phyloP scores from a whole-genome alignment of 331 rosid species.

The Spiraea crenata region DNA sequence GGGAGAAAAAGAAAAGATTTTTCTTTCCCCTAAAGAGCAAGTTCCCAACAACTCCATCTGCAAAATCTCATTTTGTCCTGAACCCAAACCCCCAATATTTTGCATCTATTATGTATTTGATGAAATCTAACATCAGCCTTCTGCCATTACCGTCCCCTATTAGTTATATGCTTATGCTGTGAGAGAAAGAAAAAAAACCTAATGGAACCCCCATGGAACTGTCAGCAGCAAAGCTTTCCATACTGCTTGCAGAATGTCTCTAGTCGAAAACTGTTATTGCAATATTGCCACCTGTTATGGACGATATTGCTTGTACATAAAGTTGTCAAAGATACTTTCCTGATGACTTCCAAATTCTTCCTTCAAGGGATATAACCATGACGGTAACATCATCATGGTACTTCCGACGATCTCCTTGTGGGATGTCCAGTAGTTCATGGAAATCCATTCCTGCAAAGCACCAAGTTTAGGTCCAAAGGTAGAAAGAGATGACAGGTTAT shows the following conservation, averaged over 20 bases:
- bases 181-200: conserved; percentile 31
- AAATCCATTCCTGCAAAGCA: conserved; percentile 79
- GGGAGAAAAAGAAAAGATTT: conserved; percentile 19
- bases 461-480: conserved; percentile 10
- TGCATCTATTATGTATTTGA: conserved; percentile 39
- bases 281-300: conserved; percentile 27
- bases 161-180: conserved; percentile 41
- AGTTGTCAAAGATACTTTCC: conserved; percentile 77
- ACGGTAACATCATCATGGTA: conserved; percentile 97
- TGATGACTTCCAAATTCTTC: conserved; percentile 97
- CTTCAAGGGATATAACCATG: conserved; percentile 94
- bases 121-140: conserved; percentile 37
- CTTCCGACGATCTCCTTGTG: conserved; percentile 91
- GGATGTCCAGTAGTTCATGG: conserved; percentile 88
- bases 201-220: conserved; percentile 51
- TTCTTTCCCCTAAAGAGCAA: conserved; percentile 31
- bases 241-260: conserved; percentile 36
- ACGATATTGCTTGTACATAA: conserved; percentile 30
- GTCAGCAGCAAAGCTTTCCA: conserved; percentile 43
- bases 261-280: conserved; percentile 30
- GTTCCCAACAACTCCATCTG: conserved; percentile 46
- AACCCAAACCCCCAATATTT: conserved; percentile 20
- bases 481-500: too few species aligned
- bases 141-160: conserved; percentile 37
- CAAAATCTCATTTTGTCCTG: conserved; percentile 37